Conservation (phyloP, 2,329 filamentous ascomycete species). For the Diaporthe helianthi region DNA sequence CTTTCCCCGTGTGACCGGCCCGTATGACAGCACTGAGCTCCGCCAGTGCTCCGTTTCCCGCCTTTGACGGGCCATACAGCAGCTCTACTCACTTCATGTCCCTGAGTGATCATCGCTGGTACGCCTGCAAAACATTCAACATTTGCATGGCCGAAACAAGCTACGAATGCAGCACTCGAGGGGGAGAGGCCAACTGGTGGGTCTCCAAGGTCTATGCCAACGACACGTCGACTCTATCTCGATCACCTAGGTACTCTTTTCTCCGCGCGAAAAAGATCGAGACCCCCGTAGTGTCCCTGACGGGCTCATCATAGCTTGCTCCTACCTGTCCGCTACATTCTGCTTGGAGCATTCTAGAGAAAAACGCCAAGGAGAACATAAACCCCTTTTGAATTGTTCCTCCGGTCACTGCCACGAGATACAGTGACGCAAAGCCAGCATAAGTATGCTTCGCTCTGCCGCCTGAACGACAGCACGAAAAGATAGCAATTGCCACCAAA, state of each 20-base stretch:
- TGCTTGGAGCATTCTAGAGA: not conserved
- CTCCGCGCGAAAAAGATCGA: not conserved
- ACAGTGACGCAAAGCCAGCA: not conserved
- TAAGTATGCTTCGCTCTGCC: not conserved
- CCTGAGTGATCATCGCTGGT: conserved; percentile 23
- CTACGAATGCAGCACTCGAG: conserved; percentile 17
- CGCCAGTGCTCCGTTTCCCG: conserved; percentile 18
- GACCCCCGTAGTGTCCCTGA: not conserved
- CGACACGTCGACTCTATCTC: conserved; percentile 1
- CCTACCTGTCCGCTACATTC: not conserved
- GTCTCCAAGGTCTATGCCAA: not conserved
- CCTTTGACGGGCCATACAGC: conserved; percentile 21
- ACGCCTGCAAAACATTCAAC: conserved; percentile 21
- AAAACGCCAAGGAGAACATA: not conserved
- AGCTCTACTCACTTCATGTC: conserved; percentile 1
- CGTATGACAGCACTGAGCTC: conserved; percentile 26
- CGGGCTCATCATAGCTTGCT: not conserved
- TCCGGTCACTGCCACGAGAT: not conserved
- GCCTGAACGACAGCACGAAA: not conserved
- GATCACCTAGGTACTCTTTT: not conserved
- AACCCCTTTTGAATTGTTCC: not conserved
- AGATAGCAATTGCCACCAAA: not conserved
- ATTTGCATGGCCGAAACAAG: conserved; percentile 14
- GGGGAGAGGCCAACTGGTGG: conserved; percentile 21
- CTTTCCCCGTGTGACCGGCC: conserved; percentile 30